A percentile compares a stretch with the other conserved stretches of the same genome.
Conservation (phyloP, 805 yeast species). For the Kodamaea kakaduensis region DNA sequence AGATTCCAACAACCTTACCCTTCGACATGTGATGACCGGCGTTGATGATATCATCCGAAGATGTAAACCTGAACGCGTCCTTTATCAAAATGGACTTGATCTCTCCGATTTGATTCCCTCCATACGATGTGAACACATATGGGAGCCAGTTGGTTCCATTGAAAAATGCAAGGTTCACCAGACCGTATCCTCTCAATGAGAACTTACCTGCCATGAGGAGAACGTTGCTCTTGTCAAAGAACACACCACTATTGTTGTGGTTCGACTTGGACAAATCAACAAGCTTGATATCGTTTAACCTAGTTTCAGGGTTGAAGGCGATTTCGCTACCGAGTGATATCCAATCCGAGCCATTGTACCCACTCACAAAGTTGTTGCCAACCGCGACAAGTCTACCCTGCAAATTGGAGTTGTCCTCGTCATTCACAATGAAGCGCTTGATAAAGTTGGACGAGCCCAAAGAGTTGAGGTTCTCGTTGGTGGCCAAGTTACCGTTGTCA, state of each 20-base stretch:
- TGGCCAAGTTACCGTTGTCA: conserved; percentile 26
- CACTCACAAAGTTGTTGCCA: conserved; percentile 33
- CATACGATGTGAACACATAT: conserved; percentile 40
- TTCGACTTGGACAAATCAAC: conserved; percentile 32
- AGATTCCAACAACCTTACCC: conserved; percentile 44
- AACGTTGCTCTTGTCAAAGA: conserved; percentile 41
- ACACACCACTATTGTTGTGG: conserved; percentile 29
- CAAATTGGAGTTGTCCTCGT: conserved; percentile 30
- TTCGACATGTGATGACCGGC: conserved; percentile 22
- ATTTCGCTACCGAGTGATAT: conserved; percentile 33
- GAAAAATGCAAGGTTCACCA: conserved; percentile 56
- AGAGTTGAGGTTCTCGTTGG: conserved; percentile 17
- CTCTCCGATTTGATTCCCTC: conserved; percentile 21
- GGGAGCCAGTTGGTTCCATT: conserved; percentile 72
- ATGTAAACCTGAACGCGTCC: conserved; percentile 32
- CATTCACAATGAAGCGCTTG: conserved; percentile 44
- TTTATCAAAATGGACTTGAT: conserved; percentile 31
- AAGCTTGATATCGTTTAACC: conserved; percentile 44
- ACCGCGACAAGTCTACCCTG: conserved; percentile 37
- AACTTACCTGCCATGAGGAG: conserved; percentile 59
- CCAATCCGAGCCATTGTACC: conserved; percentile 51
- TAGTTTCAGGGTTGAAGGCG: conserved; percentile 24
- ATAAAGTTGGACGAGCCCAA: conserved; percentile 24
- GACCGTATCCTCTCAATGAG: conserved; percentile 47
- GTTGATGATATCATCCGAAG: conserved; percentile 29